Base-by-base conservation (phyloP, 192 early-diverging fungal genomes). In the Entrophospora sp. region DNA sequence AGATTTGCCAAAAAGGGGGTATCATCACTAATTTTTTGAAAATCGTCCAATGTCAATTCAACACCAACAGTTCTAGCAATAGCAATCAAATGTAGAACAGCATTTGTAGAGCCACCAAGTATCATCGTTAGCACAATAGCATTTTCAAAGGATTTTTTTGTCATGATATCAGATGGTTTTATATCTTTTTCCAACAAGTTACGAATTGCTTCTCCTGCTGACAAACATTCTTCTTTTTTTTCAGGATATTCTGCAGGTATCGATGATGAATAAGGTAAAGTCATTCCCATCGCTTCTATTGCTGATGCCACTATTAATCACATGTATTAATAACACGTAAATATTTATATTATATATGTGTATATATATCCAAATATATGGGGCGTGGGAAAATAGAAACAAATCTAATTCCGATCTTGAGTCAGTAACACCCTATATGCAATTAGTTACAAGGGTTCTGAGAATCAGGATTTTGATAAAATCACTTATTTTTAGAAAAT, bases 271-370 rank as follows among this genome's bases (percentile, higher is more conserved):
- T 95, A 96, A 35, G 97, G 97, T 31, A 99, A 84, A 10, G 87
- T 79, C 91, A 99, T 94, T 57, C 97, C 97, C 87, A 99, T 88
- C 24, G 95, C 87, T 76, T 99, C 97, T 59, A 93, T 95, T 24
- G 92, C 92, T 53, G 87, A 89, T 4, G 97, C 93, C 94, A 99
- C 86, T 89, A 70, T 37, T 57, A 12, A 16, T 28, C 13, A 57
- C 18, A 38, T 46, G 10, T 12, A 67, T 9, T 24, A 13, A 34
- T 48, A 40, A n/a, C n/a, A n/a, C n/a, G n/a, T n/a, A n/a, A n/a
- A n/a, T n/a, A n/a, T n/a, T n/a, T n/a, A n/a, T n/a, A n/a, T n/a
- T n/a, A n/a, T n/a, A n/a, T n/a, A n/a, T n/a, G n/a, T n/a, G n/a
- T n/a, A n/a, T n/a, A n/a, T n/a, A n/a, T n/a, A n/a, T n/a, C n/a